A percentile compares a stretch with the other conserved stretches of the same genome.
These are phyloP conservation scores for Alnus glutinosa DNA, from an alignment of 306 rosid genomes.

Conservation along the genomic window DNA sequence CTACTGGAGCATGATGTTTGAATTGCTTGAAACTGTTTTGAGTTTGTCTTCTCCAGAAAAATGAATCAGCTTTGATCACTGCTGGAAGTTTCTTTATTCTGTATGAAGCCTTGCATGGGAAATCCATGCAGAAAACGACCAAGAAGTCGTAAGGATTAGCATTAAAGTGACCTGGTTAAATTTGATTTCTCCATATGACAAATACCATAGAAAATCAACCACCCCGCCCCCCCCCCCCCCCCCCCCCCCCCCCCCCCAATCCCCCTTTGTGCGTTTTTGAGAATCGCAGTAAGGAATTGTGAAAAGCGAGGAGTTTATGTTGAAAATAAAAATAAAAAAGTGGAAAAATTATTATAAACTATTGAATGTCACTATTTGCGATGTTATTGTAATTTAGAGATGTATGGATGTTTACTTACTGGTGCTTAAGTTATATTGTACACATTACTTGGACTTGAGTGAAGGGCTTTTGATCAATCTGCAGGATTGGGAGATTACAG, in stretches of 20 bases:
- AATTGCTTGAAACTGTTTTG: not conserved
- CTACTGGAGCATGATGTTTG: constrained; percentile 7
- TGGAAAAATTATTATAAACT: not conserved
- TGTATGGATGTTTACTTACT: not conserved
- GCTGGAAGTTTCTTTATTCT: not conserved
- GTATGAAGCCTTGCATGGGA: constrained; percentile 1
- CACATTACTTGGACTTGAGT: constrained; percentile 2
- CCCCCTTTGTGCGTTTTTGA: no score
- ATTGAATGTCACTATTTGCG: not conserved
- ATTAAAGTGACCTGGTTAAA: not conserved
- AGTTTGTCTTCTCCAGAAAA: not conserved
- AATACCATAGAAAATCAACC: not conserved
- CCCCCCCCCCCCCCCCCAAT: no score
- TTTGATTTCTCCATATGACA: no score
- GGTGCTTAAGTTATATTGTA: not conserved
- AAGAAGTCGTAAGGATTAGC: not conserved
- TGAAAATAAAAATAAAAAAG: not conserved
- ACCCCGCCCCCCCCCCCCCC: no score
- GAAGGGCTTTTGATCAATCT: constrained; percentile 24
- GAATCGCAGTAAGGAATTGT: not conserved
- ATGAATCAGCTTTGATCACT: not conserved
- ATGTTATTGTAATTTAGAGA: not conserved
- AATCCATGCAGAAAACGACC: not conserved
- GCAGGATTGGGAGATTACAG: constrained; percentile 87
- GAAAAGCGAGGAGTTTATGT: not conserved